Evolutionary conservation across 2,329 filamentous ascomycete genomes (phyloP).

Genomic region (Volutella citrinella): DNA sequence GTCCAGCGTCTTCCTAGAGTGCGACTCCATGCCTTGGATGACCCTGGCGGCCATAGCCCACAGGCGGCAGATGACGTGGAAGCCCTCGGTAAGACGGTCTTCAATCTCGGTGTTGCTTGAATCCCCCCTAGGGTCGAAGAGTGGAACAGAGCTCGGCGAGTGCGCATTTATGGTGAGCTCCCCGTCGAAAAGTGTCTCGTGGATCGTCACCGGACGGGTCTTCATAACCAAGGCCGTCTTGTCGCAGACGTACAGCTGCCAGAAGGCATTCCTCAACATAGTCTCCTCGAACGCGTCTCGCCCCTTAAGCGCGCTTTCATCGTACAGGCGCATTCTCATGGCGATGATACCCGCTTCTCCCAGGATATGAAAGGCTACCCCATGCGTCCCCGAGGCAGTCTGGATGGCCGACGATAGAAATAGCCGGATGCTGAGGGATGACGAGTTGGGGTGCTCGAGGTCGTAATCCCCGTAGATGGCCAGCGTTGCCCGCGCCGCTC

Average conservation of each 20-base stretch:
- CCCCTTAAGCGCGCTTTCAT: not conserved
- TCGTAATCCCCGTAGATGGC: slow-evolving; percentile 7
- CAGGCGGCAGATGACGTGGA: slow-evolving; percentile 3
- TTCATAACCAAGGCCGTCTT: not conserved
- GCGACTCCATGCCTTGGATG: slow-evolving; percentile 2
- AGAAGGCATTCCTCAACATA: not conserved
- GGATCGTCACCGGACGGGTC: not conserved
- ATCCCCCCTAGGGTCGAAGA: too few relatives aligned
- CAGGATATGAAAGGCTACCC: slow-evolving; percentile 1
- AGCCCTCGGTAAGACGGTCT: slow-evolving; percentile 1
- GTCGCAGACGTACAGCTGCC: not conserved
- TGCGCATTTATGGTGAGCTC: too few relatives aligned
- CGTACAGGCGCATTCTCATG: not conserved
- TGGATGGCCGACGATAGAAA: slow-evolving; percentile 6
- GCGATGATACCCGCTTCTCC: not conserved
- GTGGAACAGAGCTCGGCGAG: too few relatives aligned
- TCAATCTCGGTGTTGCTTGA: slow-evolving; percentile 3
- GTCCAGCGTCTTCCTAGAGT: too few relatives aligned
- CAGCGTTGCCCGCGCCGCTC: slow-evolving; percentile 2
- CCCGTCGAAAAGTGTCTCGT: not conserved
- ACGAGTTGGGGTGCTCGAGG: slow-evolving; percentile 7
- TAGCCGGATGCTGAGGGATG: slow-evolving; percentile 5
- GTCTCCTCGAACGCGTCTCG: not conserved
- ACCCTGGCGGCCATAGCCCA: slow-evolving; percentile 5
- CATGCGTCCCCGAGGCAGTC: slow-evolving; percentile 1